These are phyloP conservation scores for Fusarium anguioides DNA, from an alignment of 2,329 filamentous ascomycete genomes.

Conservation along the genomic window DNA sequence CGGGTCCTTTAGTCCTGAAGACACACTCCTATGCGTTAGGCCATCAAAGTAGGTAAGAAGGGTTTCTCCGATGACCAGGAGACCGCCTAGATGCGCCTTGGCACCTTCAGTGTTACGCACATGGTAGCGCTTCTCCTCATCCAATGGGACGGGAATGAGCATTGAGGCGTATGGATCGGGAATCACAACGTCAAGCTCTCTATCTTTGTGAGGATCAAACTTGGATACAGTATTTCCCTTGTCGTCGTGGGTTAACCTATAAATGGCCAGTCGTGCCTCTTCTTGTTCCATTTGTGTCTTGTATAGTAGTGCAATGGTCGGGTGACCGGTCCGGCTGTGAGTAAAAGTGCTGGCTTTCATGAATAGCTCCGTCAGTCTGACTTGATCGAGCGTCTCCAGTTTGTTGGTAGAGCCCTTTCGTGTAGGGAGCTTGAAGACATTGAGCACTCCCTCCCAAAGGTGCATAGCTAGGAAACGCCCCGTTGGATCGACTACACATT, in stretches of 20 bases:
- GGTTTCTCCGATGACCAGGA: slow-evolving; percentile 82
- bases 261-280: slow-evolving; percentile 67
- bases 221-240: slow-evolving; percentile 63
- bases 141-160: slow-evolving; percentile 71
- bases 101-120: slow-evolving; percentile 64
- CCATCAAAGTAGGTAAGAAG: slow-evolving; percentile 88
- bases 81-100: slow-evolving; percentile 72
- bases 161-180: slow-evolving; percentile 67
- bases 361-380: slow-evolving; percentile 68
- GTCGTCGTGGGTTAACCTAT: slow-evolving; percentile 69
- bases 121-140: slow-evolving; percentile 69
- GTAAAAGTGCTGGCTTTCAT: slow-evolving; percentile 69
- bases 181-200: slow-evolving; percentile 65
- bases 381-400: slow-evolving; percentile 63
- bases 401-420: slow-evolving; percentile 58
- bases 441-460: slow-evolving; percentile 70
- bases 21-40: slow-evolving; percentile 73
- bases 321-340: slow-evolving; percentile 68
- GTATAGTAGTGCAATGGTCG: slow-evolving; percentile 68
- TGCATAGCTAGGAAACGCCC: slow-evolving; percentile 69
- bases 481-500: slow-evolving; percentile 85
- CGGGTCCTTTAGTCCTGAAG: slow-evolving; percentile 74
- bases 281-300: slow-evolving; percentile 63
- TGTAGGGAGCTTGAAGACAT: slow-evolving; percentile 62
- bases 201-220: slow-evolving; percentile 66